Evolutionary conservation across 805 yeast species (phyloP).

Genomic region (Cyberlindnera mississippiensis): DNA sequence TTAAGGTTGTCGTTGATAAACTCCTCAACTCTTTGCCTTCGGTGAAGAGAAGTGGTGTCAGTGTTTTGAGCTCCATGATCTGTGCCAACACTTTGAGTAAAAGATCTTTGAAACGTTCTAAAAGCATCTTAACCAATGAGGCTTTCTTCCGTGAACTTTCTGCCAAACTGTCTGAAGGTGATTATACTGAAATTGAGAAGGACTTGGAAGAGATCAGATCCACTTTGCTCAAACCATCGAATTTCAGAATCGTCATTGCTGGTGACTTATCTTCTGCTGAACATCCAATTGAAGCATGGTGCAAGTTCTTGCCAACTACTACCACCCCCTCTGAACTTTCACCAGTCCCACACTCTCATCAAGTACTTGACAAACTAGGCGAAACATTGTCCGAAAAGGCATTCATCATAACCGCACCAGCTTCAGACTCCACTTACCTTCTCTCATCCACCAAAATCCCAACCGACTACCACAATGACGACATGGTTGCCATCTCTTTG

Average conservation of each 20-base stretch:
- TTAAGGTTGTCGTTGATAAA: conserved; percentile 50
- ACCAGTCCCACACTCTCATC: conserved; percentile 49
- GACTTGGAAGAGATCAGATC: conserved; percentile 50
- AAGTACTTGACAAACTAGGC: conserved; percentile 57
- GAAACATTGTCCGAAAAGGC: conserved; percentile 48
- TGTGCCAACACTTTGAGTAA: conserved; percentile 48
- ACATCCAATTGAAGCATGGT: conserved; percentile 62
- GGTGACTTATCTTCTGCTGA: conserved; percentile 59
- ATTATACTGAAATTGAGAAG: conserved; percentile 41
- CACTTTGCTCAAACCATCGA: conserved; percentile 51
- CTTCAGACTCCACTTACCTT: conserved; percentile 77
- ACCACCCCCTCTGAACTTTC: conserved; percentile 16
- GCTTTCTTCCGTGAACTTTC: conserved; percentile 45
- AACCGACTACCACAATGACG: conserved; percentile 48
- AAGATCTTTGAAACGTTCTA: conserved; percentile 62
- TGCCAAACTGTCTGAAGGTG: conserved; percentile 49
- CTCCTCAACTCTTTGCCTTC: conserved; percentile 38
- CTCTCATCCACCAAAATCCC: conserved; percentile 59
- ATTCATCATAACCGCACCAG: conserved; percentile 66
- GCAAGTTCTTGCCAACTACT: conserved; percentile 22
- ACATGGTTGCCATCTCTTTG: conserved; percentile 64
- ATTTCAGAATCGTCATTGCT: conserved; percentile 61
- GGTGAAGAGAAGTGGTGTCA: conserved; percentile 38
- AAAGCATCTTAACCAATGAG: conserved; percentile 65
- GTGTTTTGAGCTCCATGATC: conserved; percentile 63